phyloP scores from a whole-genome alignment of 352 stramenopile species.

The Phytophthora melonis region DNA sequence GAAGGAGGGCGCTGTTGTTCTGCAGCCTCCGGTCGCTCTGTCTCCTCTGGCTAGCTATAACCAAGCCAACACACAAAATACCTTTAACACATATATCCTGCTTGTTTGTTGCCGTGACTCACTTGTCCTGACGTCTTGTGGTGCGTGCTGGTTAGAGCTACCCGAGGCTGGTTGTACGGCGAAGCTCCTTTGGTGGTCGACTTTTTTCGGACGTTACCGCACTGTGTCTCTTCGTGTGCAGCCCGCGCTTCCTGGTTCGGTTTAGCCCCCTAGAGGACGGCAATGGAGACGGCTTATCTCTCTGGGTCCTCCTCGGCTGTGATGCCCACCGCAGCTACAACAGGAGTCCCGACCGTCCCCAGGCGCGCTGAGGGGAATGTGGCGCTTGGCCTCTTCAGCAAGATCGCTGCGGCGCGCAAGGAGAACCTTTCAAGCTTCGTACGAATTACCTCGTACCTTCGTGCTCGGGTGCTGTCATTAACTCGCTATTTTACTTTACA shows the following conservation, averaged over 20 bases:
- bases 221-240: slow-evolving; percentile 27
- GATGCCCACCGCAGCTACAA: slow-evolving; percentile 10
- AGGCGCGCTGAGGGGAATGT: slow-evolving; percentile 51
- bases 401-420: slow-evolving; percentile 77
- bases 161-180: background rate
- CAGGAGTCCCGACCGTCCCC: slow-evolving; percentile 13
- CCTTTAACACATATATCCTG: slow-evolving; percentile 33
- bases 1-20: slow-evolving; percentile 31
- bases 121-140: slow-evolving; percentile 13
- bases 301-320: slow-evolving; percentile 23
- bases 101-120: background rate
- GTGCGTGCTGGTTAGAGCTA: slow-evolving; percentile 3
- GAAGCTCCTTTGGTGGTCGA: slow-evolving; percentile 2
- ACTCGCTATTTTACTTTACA: slow-evolving; percentile 3
- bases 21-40: slow-evolving; percentile 11
- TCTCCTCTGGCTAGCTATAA: slow-evolving; percentile 40
- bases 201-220: slow-evolving; percentile 23
- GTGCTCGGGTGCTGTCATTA: background rate
- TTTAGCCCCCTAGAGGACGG: background rate
- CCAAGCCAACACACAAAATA: slow-evolving; percentile 45
- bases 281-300: slow-evolving; percentile 33
- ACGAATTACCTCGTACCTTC: slow-evolving; percentile 8
- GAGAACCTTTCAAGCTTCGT: slow-evolving; percentile 69
- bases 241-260: slow-evolving; percentile 1
- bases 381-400: slow-evolving; percentile 74